Evolutionary conservation across 352 stramenopile species (phyloP), one percentile per base, ranked within the genome.

Genomic region (Phytophthora quininea): DNA sequence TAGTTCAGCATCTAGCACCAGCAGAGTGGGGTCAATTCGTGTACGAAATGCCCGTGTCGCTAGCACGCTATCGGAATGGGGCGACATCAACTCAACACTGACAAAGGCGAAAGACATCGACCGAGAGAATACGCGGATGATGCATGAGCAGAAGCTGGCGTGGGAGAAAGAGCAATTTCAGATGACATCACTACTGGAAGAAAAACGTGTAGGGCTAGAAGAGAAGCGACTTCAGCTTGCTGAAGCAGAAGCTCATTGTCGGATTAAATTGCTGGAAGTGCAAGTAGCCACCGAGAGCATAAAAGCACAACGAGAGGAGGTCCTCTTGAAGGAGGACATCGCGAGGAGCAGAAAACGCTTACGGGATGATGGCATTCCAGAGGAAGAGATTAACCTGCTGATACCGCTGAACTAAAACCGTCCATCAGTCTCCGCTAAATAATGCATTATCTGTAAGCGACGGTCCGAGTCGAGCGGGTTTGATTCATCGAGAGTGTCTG

Each of bases 311-410:
- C n/a, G 29, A 38, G 62, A 69, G 29, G 32, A 72, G 30, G 0
- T 78, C 2, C 29, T 56, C 6, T 10, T 54, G 4, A 69, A 66
- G 55, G 51, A 61, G 0, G 60, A 59, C 14, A 52, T 74, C 0
- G 45, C 54, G 12, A 53, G 40, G 12, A 54, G 55, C 14, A 37
- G 61, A 31, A 69, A 67, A 11, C 42, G 38, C 0, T 47, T 78
- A 1, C n/a, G 42, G 14, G 53, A 77, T 8, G 58, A 77, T 32
- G 59, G 45, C 0, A 42, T 74, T 1, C 33, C 53, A 14, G 49
- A 71, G 30, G n/a, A 42, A 32, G 64, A 74, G n/a, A 67, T 77
- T 27, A 43, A 77, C 33, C 40, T 77, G 1, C 61, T 57, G 10
- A 54, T 58, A 19, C 14, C 2, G 11, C 3, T 4, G 15, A 27